phyloP scores from a whole-genome alignment of 2,329 filamentous ascomycete species.

The Fusarium odoratissimum region DNA sequence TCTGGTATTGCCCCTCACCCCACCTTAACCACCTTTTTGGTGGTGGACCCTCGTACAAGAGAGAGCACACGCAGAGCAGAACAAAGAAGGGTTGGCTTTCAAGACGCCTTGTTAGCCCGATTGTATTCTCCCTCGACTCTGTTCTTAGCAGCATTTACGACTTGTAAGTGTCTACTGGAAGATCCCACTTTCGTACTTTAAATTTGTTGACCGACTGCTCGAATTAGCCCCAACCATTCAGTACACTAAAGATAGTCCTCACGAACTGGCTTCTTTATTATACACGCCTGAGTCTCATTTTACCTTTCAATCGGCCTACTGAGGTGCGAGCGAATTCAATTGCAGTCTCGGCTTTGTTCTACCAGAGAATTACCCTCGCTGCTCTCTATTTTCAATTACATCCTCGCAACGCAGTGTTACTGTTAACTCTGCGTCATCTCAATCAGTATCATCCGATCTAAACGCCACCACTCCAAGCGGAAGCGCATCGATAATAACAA shows the following conservation, averaged over 20 bases:
- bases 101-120: slow-evolving; percentile 10
- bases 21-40: slow-evolving; percentile 25
- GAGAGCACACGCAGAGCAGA: slow-evolving; percentile 17
- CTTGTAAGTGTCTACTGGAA: neutral
- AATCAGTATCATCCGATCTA: slow-evolving; percentile 20
- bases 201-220: neutral
- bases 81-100: slow-evolving; percentile 35
- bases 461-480: slow-evolving; percentile 5
- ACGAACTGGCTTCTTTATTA: slow-evolving; percentile 12
- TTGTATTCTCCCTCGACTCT: neutral
- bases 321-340: neutral
- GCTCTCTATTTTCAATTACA: neutral
- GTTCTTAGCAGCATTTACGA: neutral
- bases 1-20: slow-evolving; percentile 34
- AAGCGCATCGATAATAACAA: slow-evolving; percentile 2
- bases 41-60: slow-evolving; percentile 37
- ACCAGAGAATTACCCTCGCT: slow-evolving; percentile 4
- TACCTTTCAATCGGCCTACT: neutral
- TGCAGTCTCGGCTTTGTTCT: neutral
- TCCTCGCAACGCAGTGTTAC: neutral
- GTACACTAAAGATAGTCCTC: neutral
- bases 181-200: neutral
- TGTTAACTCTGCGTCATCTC: slow-evolving; percentile 26
- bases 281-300: neutral
- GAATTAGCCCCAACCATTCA: neutral